Percentiles rank a stretch among this genome's conserved stretches.
Evolutionary conservation across 169 alveolate genomes (phyloP).

Genomic region (Babesia caballi): DNA sequence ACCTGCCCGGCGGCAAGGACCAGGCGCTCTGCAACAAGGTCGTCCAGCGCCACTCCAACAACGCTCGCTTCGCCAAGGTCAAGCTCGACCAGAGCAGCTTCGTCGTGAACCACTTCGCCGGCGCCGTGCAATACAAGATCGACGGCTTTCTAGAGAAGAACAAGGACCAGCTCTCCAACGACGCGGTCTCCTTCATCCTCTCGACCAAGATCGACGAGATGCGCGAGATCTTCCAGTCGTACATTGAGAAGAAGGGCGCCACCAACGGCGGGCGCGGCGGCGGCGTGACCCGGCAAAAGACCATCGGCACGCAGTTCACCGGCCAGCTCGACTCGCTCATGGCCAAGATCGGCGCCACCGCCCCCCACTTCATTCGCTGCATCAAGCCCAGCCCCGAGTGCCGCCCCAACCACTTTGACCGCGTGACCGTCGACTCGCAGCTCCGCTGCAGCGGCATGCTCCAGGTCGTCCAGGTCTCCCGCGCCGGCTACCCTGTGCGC

Average conservation of each 20-base stretch:
- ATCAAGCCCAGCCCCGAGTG: slow-evolving; percentile 89
- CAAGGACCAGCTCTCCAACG: slow-evolving; percentile 88
- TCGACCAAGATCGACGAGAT: slow-evolving; percentile 53
- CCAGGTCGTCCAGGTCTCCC: slow-evolving; percentile 90
- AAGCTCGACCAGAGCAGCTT: slow-evolving; percentile 81
- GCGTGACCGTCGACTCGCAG: slow-evolving; percentile 87
- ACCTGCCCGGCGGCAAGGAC: slow-evolving; percentile 88
- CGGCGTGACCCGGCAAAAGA: slow-evolving; percentile 51
- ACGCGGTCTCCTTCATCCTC: slow-evolving; percentile 65
- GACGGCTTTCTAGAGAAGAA: slow-evolving; percentile 93
- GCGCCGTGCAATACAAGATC: slow-evolving; percentile 91
- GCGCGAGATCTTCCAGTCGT: slow-evolving; percentile 60
- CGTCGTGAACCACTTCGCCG: slow-evolving; percentile 94
- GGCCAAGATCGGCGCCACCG: slow-evolving; percentile 82
- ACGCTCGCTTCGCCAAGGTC: slow-evolving; percentile 76
- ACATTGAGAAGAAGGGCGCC: slow-evolving; percentile 24
- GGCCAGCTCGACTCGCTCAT: slow-evolving; percentile 88
- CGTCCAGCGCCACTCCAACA: slow-evolving; percentile 66
- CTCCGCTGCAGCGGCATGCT: slow-evolving; percentile 88
- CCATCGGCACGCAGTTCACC: slow-evolving; percentile 88
- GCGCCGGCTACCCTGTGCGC: slow-evolving; percentile 94
- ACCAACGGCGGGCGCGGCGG: slow-evolving; percentile 18
- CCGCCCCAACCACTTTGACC: slow-evolving; percentile 85
- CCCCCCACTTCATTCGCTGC: slow-evolving; percentile 93
- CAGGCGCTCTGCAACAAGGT: slow-evolving; percentile 79